A percentile compares a stretch with the other conserved stretches of the same genome.
These are phyloP conservation scores for Clarkia xantiana DNA, from an alignment of 345 rosid species.

Conservation along the genomic window DNA sequence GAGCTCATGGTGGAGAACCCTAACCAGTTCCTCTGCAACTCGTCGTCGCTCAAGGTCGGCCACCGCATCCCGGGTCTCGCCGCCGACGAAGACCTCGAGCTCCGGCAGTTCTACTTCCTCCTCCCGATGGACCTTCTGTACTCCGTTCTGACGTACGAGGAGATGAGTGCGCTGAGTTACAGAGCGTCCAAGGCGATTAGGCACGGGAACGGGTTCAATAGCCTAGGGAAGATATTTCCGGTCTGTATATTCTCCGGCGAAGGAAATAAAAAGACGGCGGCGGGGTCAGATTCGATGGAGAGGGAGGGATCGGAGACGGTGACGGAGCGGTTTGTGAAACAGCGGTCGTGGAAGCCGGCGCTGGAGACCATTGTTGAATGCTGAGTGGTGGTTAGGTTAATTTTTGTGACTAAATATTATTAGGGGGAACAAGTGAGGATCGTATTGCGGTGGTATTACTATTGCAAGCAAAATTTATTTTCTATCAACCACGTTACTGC, in stretches of 20 bases:
- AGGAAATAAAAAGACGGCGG: slow-evolving; percentile 4
- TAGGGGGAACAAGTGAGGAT: too few species aligned
- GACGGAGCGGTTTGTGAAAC: slow-evolving; percentile 19
- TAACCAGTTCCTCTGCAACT: slow-evolving; percentile 31
- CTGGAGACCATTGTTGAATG: slow-evolving; percentile 41
- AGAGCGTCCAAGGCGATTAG: slow-evolving; percentile 27
- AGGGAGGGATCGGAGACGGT: not conserved
- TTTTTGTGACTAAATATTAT: too few species aligned
- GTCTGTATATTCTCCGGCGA: slow-evolving; percentile 20
- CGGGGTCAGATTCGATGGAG: not conserved
- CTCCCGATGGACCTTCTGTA: slow-evolving; percentile 50
- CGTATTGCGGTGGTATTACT: too few species aligned
- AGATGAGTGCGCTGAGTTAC: slow-evolving; percentile 20
- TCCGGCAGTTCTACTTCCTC: slow-evolving; percentile 30
- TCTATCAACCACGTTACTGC: too few species aligned
- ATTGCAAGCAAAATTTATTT: too few species aligned
- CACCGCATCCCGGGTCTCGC: slow-evolving; percentile 24
- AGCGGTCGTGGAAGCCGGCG: slow-evolving; percentile 50
- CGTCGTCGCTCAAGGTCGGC: slow-evolving; percentile 21
- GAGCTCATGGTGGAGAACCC: slow-evolving; percentile 39
- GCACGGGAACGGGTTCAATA: slow-evolving; percentile 11
- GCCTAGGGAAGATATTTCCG: slow-evolving; percentile 28
- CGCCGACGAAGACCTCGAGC: slow-evolving; percentile 31
- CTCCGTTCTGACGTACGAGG: slow-evolving; percentile 37
- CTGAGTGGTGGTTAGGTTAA: too few species aligned